phyloP scores from a whole-genome alignment of 2,329 filamentous ascomycete genomes.

The Trichophyton verrucosum region DNA sequence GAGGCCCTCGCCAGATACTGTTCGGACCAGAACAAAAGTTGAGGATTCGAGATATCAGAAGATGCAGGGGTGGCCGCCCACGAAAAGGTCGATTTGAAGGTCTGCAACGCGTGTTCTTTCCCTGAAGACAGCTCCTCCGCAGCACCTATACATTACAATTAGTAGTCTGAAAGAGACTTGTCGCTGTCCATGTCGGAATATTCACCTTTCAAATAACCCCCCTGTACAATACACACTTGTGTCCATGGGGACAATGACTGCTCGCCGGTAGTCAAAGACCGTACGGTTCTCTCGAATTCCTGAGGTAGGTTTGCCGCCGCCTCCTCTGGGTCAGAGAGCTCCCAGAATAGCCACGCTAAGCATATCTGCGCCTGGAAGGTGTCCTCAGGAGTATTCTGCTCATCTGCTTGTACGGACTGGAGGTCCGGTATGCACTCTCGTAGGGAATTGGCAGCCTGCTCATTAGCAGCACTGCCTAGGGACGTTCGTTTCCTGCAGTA shows the following conservation, averaged over 20 bases:
- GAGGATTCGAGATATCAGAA: constrained; percentile 40
- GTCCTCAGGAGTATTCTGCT: constrained; percentile 43
- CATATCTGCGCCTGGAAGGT: constrained; percentile 68
- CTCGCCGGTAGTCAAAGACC: constrained; percentile 41
- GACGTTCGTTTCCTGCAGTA: constrained; percentile 29
- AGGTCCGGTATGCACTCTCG: constrained; percentile 30
- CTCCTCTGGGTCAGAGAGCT: constrained; percentile 53
- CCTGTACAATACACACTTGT: constrained; percentile 67
- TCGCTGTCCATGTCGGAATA: not conserved
- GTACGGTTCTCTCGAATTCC: constrained; percentile 46
- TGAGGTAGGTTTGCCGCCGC: constrained; percentile 52
- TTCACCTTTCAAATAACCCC: constrained; percentile 62
- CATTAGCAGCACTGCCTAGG: constrained; percentile 18
- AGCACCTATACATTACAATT: constrained; percentile 25
- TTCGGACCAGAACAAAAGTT: constrained; percentile 68
- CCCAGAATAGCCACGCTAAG: constrained; percentile 75
- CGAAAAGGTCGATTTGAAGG: constrained; percentile 54
- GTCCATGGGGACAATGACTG: constrained; percentile 58
- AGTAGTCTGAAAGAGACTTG: not conserved
- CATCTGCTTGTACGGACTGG: constrained; percentile 45
- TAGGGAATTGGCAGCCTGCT: constrained; percentile 23
- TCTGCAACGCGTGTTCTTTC: constrained; percentile 48
- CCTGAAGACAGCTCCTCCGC: constrained; percentile 34
- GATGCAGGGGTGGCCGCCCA: constrained; percentile 39
- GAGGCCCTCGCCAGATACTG: constrained; percentile 63